Base-by-base conservation (phyloP, 805 yeast species). In the Suhomyces canberraensis region DNA sequence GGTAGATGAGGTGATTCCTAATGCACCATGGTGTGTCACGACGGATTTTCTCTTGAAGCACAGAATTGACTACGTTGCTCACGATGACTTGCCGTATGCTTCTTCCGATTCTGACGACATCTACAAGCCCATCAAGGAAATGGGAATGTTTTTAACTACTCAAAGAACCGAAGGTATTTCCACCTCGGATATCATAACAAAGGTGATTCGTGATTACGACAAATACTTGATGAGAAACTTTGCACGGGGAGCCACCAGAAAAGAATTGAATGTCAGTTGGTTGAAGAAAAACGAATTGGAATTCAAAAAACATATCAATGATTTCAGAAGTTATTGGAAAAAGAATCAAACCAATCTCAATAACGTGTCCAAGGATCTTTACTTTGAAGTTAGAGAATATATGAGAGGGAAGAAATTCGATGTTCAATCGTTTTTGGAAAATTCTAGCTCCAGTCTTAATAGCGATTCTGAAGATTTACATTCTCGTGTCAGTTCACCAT, bases 101-200 rank as follows among this genome's bases (percentile, higher is more conserved):
- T 79, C 91, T 16, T 79, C 79, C n/a, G 96, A 82, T 42, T 73
- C 80, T 25, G 96, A 86, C 58, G 98, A 93, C 59, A 89, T 93
- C 37, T 93, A 93, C 66, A 80, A 78, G 59, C 96, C 97, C 16
- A 84, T 93, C 54, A 93, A 93, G 58, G 84, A 84, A 56, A 71
- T 71, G 55, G 98, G 98, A 1, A 85, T 78, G 81, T 93, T 93
- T 54, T 70, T 93, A 45, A 84, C 93, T 5, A 93, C 98, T 1
- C 98, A 93, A 64, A 77, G 98, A 59, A 93, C 98, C 0, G 96
- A 90, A 47, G 98, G 98, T 9, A 81, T 93, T 29, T 86, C 96
- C 15, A 93, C 98, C 1, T 84, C 95, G 22, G 98, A 91, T 60
- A 91, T 93, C 48, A 93, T 93, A 54, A 91, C 98, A 44, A 88